Conservation (phyloP, 2,329 filamentous ascomycete species). For the Diaporthe ampelina region DNA sequence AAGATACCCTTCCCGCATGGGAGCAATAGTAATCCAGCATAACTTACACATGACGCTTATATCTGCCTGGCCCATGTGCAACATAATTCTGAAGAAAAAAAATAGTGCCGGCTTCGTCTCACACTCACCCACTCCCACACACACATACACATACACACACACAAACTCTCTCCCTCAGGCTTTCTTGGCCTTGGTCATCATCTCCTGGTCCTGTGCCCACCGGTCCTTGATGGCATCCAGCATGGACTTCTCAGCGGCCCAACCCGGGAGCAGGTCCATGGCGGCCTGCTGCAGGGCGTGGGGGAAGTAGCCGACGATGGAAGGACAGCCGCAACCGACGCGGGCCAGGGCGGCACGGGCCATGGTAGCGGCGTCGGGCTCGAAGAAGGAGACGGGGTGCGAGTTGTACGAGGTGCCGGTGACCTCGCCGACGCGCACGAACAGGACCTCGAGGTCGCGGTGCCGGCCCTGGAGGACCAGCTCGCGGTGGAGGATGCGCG, state of each 20-base stretch:
- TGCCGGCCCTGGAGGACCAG: slow-evolving; percentile 38
- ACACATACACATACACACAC: no score
- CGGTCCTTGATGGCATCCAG: slow-evolving; percentile 7
- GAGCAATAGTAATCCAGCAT: slow-evolving; percentile 23
- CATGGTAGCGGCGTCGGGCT: slow-evolving; percentile 43
- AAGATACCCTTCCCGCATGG: slow-evolving; percentile 42
- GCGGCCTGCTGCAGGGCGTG: slow-evolving; percentile 42
- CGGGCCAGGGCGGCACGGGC: slow-evolving; percentile 44
- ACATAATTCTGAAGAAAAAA: background rate
- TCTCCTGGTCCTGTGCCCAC: slow-evolving; percentile 34
- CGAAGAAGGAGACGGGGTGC: slow-evolving; percentile 39
- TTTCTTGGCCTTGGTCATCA: slow-evolving; percentile 25
- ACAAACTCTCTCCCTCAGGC: background rate
- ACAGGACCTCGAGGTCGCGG: slow-evolving; percentile 45
- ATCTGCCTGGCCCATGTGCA: background rate
- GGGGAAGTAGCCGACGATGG: slow-evolving; percentile 43
- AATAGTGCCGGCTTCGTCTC: background rate
- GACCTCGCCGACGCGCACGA: slow-evolving; percentile 43
- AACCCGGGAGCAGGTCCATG: slow-evolving; percentile 35
- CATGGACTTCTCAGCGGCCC: background rate
- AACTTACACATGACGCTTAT: background rate
- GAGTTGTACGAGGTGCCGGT: slow-evolving; percentile 43
- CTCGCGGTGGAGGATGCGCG: slow-evolving; percentile 42
- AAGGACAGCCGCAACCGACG: slow-evolving; percentile 43
- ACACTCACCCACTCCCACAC: no score